Base-by-base conservation (phyloP, 2,329 filamentous ascomycete genomes). In the Trichoderma sp. region DNA sequence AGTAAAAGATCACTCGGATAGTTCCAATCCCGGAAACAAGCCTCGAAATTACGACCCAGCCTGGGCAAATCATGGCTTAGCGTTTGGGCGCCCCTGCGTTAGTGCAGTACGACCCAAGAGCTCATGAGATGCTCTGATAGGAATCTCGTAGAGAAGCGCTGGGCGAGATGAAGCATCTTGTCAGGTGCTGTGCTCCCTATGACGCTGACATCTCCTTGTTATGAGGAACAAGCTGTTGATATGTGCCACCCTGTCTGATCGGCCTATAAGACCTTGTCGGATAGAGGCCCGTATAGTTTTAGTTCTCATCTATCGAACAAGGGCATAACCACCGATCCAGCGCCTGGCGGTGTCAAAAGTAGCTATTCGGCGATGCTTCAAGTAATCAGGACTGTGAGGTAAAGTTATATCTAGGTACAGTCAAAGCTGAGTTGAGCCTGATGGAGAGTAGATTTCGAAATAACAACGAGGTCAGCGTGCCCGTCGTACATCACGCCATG, bases 51-150 rank as follows among this genome's bases (percentile, higher is more conserved):
- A 24, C 51, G 54, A 26, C 18, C 46, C 21, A 49, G 59, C 54
- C 46, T 54, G 63, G 13, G 56, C n/a, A 43, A n/a, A 43, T 14
- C 11, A 49, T 52, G 65, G 65, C 56, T 37, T 60, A n/a, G 34
- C 34, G 16, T 49, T 54, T 32, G 56, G 54, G 46, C 32, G 32
- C 56, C 65, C 65, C 65, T 68, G 65, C 65, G 34, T 68, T 68
- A 68, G 65, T 60, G 55, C n/a, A 68, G 56, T 68, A 54, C 65
- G 46, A 59, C 65, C 49, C 46, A 24, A 54, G n/a, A 46, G 65
- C 46, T 28, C 4, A 24, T 54, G 26, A 59, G 56, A 54, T 55
- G 58, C 39, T 66, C 39, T 66, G 65, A 46, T 28, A 26, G 30
- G 24, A 46, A 55, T 30, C 24, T 28, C 46, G 32, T 18, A 59